Evolutionary conservation across 495 filamentous ascomycete species (phyloP).

Genomic region (Elasticomyces elasticus): DNA sequence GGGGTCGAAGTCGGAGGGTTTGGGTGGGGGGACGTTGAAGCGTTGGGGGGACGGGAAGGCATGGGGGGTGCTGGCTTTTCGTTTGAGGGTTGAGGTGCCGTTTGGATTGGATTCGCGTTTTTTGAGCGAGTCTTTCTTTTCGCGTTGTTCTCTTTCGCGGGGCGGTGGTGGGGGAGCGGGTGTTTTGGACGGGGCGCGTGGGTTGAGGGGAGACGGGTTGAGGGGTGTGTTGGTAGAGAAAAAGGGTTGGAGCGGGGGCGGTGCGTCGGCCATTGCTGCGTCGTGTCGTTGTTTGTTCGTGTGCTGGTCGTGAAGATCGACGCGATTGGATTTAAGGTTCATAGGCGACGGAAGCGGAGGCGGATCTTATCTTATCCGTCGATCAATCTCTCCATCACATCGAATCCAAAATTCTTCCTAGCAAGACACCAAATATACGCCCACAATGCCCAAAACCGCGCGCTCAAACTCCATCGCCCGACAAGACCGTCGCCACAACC

Average conservation of each 20-base stretch:
- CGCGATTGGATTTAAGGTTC: not conserved
- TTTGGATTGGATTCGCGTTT: slow-evolving; percentile 33
- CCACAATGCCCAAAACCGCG: slow-evolving; percentile 13
- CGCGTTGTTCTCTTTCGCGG: slow-evolving; percentile 31
- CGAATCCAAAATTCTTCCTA: too few relatives aligned
- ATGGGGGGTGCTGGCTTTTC: slow-evolving; percentile 22
- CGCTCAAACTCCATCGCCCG: slow-evolving; percentile 7
- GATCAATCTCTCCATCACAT: too few relatives aligned
- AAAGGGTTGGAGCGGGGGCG: not conserved
- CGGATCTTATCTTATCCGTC: too few relatives aligned
- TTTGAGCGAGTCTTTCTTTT: slow-evolving; percentile 36
- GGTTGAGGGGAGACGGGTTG: slow-evolving; percentile 34
- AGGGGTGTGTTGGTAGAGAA: slow-evolving; percentile 27
- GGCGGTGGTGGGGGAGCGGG: slow-evolving; percentile 13
- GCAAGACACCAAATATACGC: not conserved
- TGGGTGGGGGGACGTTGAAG: slow-evolving; percentile 31
- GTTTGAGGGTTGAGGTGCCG: slow-evolving; percentile 14
- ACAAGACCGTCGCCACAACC: slow-evolving; percentile 29
- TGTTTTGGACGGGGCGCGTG: slow-evolving; percentile 19
- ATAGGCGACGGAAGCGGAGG: not conserved
- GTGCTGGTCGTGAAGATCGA: not conserved
- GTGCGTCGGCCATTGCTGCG: slow-evolving; percentile 3
- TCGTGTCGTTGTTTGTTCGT: not conserved
- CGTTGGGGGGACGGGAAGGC: slow-evolving; percentile 30
- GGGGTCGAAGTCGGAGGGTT: slow-evolving; percentile 28